Percentiles rank a stretch among this genome's conserved stretches.
Evolutionary conservation across 495 filamentous ascomycete genomes (phyloP).

Genomic region (Talaromyces adpressus): DNA sequence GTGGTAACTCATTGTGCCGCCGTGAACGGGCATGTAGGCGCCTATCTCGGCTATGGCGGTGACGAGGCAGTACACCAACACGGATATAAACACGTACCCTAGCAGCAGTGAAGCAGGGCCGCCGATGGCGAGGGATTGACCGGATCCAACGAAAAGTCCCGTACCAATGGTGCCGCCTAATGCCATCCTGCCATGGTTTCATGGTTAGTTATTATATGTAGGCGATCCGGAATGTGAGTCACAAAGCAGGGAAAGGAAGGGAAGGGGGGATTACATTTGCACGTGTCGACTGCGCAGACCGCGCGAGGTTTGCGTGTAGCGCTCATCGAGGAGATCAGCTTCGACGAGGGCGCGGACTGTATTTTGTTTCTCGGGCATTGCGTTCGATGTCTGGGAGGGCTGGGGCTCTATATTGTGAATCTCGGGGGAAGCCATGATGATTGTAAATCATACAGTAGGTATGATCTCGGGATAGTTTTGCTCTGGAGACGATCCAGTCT

Average conservation of each 20-base stretch:
- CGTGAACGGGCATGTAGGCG: conserved; percentile 53
- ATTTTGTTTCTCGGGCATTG: conserved; percentile 15
- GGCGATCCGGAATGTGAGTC: no score
- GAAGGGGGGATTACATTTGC: conserved; percentile 13
- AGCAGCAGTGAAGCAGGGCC: conserved; percentile 63
- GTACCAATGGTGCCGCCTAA: conserved; percentile 71
- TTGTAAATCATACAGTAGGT: no score
- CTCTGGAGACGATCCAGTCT: no score
- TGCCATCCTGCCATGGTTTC: conserved; percentile 22
- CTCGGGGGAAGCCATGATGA: neutral
- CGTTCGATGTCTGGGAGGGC: neutral
- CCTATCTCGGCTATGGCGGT: conserved; percentile 60
- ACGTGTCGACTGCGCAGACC: conserved; percentile 50
- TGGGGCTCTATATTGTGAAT: neutral
- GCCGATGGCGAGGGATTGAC: conserved; percentile 51
- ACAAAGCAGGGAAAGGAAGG: no score
- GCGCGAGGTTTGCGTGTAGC: conserved; percentile 33
- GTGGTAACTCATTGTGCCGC: conserved; percentile 53
- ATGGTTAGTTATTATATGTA: no score
- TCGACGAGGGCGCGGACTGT: conserved; percentile 22
- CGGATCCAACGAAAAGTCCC: conserved; percentile 67
- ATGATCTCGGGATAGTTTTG: no score
- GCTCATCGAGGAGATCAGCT: conserved; percentile 30
- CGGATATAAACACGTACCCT: conserved; percentile 60
- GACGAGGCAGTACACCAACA: conserved; percentile 54